Conservation (phyloP, 495 filamentous ascomycete species). For the Trichocladium antarcticum region DNA sequence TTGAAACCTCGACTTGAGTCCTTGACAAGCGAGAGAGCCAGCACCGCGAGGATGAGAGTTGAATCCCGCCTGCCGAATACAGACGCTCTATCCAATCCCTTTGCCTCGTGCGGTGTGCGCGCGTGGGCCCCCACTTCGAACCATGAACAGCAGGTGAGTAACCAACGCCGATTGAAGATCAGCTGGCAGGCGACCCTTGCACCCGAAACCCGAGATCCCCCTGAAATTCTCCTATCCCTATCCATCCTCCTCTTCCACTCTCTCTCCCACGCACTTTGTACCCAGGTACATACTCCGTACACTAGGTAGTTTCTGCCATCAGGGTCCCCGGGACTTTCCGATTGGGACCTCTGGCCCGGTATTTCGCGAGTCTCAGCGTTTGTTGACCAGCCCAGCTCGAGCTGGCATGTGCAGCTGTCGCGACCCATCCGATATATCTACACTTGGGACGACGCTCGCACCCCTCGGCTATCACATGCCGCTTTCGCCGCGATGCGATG, state of each 20-base stretch:
- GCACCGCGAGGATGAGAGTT: too few relatives aligned
- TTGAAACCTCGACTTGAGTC: conserved; percentile 8
- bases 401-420: not conserved
- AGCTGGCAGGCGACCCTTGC: too few relatives aligned
- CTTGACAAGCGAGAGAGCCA: not conserved
- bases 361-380: not conserved
- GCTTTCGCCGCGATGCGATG: too few relatives aligned
- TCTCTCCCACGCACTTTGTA: not conserved
- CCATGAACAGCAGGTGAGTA: too few relatives aligned
- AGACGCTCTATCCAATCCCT: too few relatives aligned
- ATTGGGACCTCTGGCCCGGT: not conserved
- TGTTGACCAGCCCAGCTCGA: not conserved
- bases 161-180: too few relatives aligned
- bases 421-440: not conserved
- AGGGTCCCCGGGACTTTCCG: not conserved
- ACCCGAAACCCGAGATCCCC: too few relatives aligned
- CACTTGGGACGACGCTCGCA: not conserved
- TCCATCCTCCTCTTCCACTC: not conserved
- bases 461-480: not conserved
- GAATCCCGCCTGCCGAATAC: too few relatives aligned
- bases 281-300: not conserved
- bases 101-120: too few relatives aligned
- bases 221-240: too few relatives aligned
- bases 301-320: not conserved
- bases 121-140: too few relatives aligned